Percentiles rank a stretch among this genome's conserved stretches.
Evolutionary conservation across 2,329 filamentous ascomycete species (phyloP).

Genomic region (Torrubiella hemipterigena): DNA sequence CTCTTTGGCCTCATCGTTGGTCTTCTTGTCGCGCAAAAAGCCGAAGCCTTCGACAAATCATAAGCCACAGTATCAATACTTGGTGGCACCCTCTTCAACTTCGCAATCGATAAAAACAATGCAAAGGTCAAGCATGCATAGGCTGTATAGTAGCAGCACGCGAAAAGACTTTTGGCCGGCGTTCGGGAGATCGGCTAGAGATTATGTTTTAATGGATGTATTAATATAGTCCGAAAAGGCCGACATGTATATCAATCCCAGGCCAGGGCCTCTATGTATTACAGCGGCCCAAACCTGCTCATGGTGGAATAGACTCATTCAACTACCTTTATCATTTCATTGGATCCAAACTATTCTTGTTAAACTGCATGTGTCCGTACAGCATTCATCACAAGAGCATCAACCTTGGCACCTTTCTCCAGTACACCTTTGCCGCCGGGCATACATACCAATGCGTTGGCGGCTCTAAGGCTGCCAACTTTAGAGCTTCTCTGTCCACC

Average conservation of each 20-base stretch:
- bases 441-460: slow-evolving; percentile 76
- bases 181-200: slow-evolving; percentile 25
- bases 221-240: slow-evolving; percentile 17
- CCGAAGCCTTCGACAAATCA: slow-evolving; percentile 30
- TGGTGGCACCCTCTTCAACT: too few relatives aligned
- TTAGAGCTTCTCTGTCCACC: slow-evolving; percentile 82
- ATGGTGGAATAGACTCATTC: too few relatives aligned
- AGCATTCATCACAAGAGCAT: slow-evolving; percentile 67
- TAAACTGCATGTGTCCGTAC: slow-evolving; percentile 15
- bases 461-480: slow-evolving; percentile 78
- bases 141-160: slow-evolving; percentile 7
- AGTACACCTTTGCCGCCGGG: slow-evolving; percentile 53
- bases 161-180: slow-evolving; percentile 18
- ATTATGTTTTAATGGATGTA: slow-evolving; percentile 20
- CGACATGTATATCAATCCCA: slow-evolving; percentile 21
- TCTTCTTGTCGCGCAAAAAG: slow-evolving; percentile 75
- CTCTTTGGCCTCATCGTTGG: slow-evolving; percentile 95
- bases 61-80: slow-evolving; percentile 4
- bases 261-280: slow-evolving; percentile 11
- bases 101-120: slow-evolving; percentile 6
- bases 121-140: background rate
- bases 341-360: background rate
- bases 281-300: too few relatives aligned
- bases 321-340: background rate
- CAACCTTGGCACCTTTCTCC: slow-evolving; percentile 56